A percentile compares a stretch with the other conserved stretches of the same genome.
Conservation (phyloP, 805 yeast species). For the Saccharomycopsis synnaedendra region DNA sequence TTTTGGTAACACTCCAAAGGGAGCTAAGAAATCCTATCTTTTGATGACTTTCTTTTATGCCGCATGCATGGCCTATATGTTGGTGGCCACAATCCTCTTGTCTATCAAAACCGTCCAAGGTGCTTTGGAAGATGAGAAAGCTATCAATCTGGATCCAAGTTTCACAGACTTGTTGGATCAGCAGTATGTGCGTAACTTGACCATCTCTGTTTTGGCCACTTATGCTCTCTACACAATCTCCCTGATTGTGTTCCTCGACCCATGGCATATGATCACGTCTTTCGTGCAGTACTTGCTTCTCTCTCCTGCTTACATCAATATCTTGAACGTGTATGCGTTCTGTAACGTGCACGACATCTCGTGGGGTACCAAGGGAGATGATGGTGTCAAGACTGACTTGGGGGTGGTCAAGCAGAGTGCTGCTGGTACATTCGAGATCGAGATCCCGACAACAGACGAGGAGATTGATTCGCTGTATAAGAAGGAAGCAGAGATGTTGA, state of each 20-base stretch:
- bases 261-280: slow-evolving; percentile 86
- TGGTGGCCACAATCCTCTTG: slow-evolving; percentile 79
- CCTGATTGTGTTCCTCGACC: slow-evolving; percentile 75
- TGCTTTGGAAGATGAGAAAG: slow-evolving; percentile 44
- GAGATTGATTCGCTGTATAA: slow-evolving; percentile 72
- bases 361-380: slow-evolving; percentile 95
- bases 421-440: slow-evolving; percentile 56
- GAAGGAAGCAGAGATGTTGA: slow-evolving; percentile 50
- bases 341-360: slow-evolving; percentile 94
- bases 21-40: slow-evolving; percentile 70
- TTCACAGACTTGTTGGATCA: slow-evolving; percentile 41
- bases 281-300: slow-evolving; percentile 73
- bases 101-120: slow-evolving; percentile 36
- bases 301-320: slow-evolving; percentile 85
- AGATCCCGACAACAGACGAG: slow-evolving; percentile 62
- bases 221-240: slow-evolving; percentile 70
- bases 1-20: slow-evolving; percentile 90
- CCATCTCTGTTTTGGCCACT: slow-evolving; percentile 76
- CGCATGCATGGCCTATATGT: slow-evolving; percentile 76
- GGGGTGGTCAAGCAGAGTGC: slow-evolving; percentile 61
- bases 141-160: slow-evolving; percentile 13
- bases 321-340: slow-evolving; percentile 86
- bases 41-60: slow-evolving; percentile 75
- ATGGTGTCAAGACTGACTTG: slow-evolving; percentile 48
- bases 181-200: slow-evolving; percentile 70